Percentiles rank a stretch among this genome's conserved stretches.
Conservation (phyloP, 805 yeast genomes). For the Lipomyces sp. region DNA sequence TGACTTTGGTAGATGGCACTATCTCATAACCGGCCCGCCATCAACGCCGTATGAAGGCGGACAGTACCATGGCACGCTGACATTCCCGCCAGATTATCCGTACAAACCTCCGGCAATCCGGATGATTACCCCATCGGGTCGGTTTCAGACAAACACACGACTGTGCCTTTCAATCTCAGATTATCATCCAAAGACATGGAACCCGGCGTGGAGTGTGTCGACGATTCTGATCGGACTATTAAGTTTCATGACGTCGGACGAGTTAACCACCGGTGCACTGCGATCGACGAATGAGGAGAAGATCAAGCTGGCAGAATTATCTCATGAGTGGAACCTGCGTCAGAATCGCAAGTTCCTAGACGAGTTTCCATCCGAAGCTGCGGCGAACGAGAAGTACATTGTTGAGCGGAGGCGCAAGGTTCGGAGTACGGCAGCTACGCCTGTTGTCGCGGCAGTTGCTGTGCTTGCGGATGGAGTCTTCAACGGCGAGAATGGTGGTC, state of each 20-base stretch:
- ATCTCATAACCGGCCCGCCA: slow-evolving; percentile 83
- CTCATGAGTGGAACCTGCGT: slow-evolving; percentile 70
- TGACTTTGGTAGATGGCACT: slow-evolving; percentile 63
- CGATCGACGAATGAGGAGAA: slow-evolving; percentile 65
- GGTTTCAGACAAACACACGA: slow-evolving; percentile 79
- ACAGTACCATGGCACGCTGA: slow-evolving; percentile 81
- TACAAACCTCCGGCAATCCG: slow-evolving; percentile 89
- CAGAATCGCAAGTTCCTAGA: slow-evolving; percentile 61
- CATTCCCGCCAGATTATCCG: slow-evolving; percentile 89
- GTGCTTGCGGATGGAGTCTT: slow-evolving; percentile 5
- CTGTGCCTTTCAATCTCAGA: slow-evolving; percentile 92
- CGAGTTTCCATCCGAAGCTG: slow-evolving; percentile 73
- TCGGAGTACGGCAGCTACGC: slow-evolving; percentile 26
- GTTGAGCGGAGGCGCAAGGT: slow-evolving; percentile 18
- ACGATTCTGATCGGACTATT: slow-evolving; percentile 85
- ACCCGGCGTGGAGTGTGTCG: slow-evolving; percentile 93
- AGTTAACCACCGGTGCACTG: slow-evolving; percentile 82
- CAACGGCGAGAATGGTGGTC: not conserved
- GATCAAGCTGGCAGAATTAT: slow-evolving; percentile 60
- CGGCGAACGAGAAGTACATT: slow-evolving; percentile 48
- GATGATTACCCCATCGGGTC: slow-evolving; percentile 88
- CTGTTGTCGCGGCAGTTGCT: not conserved
- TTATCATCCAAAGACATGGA: slow-evolving; percentile 94
- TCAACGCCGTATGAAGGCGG: slow-evolving; percentile 80
- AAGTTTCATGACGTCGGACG: slow-evolving; percentile 90